Evolutionary conservation across 805 yeast genomes (phyloP).

Genomic region (Suhomyces faveliae): DNA sequence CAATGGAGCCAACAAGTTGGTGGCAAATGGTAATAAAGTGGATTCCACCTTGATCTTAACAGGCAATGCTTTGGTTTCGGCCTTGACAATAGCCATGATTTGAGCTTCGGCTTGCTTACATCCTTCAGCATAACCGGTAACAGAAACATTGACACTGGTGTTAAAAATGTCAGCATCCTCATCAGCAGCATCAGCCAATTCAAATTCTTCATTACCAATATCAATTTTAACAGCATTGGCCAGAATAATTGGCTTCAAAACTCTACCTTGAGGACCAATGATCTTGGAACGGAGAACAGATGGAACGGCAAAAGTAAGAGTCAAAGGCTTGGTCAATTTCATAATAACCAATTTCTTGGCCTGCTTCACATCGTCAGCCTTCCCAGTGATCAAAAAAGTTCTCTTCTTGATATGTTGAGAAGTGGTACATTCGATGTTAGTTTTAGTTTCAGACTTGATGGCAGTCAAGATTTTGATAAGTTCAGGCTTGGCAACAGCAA

Average conservation of each 20-base stretch:
- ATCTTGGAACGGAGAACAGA: constrained; percentile 71
- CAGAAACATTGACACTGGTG: constrained; percentile 55
- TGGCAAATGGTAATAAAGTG: constrained; percentile 45
- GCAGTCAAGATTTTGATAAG: constrained; percentile 63
- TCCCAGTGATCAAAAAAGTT: constrained; percentile 80
- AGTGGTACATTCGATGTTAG: constrained; percentile 79
- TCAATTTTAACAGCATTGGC: constrained; percentile 68
- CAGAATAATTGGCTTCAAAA: constrained; percentile 73
- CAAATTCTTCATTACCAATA: constrained; percentile 46
- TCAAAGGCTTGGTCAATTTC: constrained; percentile 73
- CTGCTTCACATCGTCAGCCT: constrained; percentile 56
- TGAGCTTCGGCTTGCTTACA: constrained; percentile 68
- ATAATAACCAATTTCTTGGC: constrained; percentile 78
- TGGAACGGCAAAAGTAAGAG: constrained; percentile 63
- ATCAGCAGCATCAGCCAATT: constrained; percentile 17
- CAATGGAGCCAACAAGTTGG: constrained; percentile 25
- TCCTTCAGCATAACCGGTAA: constrained; percentile 86
- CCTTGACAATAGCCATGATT: constrained; percentile 71
- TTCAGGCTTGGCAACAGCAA: constrained; percentile 60
- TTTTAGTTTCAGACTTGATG: constrained; percentile 58
- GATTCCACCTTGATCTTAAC: constrained; percentile 48
- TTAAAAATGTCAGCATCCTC: constrained; percentile 60
- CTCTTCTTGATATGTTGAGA: constrained; percentile 73
- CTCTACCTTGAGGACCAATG: constrained; percentile 86
- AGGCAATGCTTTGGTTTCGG: constrained; percentile 61